Evolutionary conservation across 208 protist genomes (phyloP), one percentile per base, ranked within the genome.

Genomic region (Blechomonas ayalai): DNA sequence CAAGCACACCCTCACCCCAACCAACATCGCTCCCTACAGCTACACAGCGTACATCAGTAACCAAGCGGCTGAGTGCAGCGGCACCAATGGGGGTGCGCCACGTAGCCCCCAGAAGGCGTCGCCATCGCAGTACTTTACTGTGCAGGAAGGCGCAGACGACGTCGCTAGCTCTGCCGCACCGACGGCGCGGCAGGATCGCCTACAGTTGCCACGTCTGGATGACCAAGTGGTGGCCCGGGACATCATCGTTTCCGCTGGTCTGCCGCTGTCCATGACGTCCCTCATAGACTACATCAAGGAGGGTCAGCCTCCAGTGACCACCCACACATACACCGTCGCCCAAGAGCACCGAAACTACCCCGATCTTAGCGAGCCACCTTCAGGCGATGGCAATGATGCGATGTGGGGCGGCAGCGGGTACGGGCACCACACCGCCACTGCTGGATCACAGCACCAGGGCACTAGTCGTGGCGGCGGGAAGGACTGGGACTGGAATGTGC

Each of bases 161-260:
- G 18, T 6, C 6, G 40, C 15, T 3, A 43, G 37, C 29, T 2
- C 2, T 43, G 20, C 10, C 13, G 12, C 38, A 8, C 4, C 12
- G 27, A 32, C 20, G 40, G 33, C 4, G 39, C 32, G 47, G 40
- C 36, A 13, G 42, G 20, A 26, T 8, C 7, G 9, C 28, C 1
- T 16, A 35, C 20, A 33, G 13, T 43, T 54, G n/a, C 50, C 62
- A 5, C 60, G 50, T 5, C 44, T 79, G 28, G 59, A 82, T 23
- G 70, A 79, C 26, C 47, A 61, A 34, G 32, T 42, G 1, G 70
- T 81, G 6, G 52, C 69, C 0, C 52, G 61, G n/a, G 59, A 64
- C 42, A 82, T 82, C 43, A 78, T 82, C 41, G 67, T 57, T 39
- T 76, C 72, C 0, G 78, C 68, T 2, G 78, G 78, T 6, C 52